phyloP scores from a whole-genome alignment of 2,329 filamentous ascomycete species.

The Aspergillus jensenii region DNA sequence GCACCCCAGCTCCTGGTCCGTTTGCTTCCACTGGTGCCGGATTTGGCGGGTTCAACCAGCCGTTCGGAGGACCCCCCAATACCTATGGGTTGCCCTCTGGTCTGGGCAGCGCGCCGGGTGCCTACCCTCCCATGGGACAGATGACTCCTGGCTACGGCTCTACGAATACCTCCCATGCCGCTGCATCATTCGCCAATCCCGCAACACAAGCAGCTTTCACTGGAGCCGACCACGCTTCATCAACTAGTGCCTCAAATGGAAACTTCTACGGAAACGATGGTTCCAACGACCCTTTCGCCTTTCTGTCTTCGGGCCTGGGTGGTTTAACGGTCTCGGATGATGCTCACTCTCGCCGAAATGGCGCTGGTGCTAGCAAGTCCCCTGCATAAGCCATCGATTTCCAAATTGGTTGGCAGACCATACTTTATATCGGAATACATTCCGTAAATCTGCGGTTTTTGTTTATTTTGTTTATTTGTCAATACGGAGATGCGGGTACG shows the following conservation, averaged over 20 bases:
- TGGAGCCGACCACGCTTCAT: constrained; percentile 77
- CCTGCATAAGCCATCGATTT: constrained; percentile 34
- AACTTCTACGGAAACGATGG: constrained; percentile 62
- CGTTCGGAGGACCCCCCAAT: constrained; percentile 78
- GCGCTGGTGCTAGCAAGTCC: constrained; percentile 47
- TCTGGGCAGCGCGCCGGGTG: constrained; percentile 73
- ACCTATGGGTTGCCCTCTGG: constrained; percentile 88
- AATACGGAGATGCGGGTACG: constrained; percentile 38
- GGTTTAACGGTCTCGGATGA: constrained; percentile 57
- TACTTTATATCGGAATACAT: constrained; percentile 12
- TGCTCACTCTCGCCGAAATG: constrained; percentile 46
- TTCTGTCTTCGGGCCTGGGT: constrained; percentile 61
- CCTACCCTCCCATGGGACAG: constrained; percentile 66
- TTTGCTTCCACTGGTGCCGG: constrained; percentile 69
- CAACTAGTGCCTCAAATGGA: constrained; percentile 73
- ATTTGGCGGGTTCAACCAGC: constrained; percentile 70
- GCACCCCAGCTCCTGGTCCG: constrained; percentile 73
- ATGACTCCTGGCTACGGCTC: constrained; percentile 81
- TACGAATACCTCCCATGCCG: constrained; percentile 74
- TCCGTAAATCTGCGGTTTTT: constrained; percentile 15
- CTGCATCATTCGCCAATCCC: constrained; percentile 87
- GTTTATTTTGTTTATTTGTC: constrained; percentile 29
- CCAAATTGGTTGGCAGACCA: not conserved
- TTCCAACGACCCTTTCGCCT: constrained; percentile 63
- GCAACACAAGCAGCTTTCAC: constrained; percentile 93